Evolutionary conservation across 805 yeast genomes (phyloP).

Genomic region (Saturnispora galanensis): DNA sequence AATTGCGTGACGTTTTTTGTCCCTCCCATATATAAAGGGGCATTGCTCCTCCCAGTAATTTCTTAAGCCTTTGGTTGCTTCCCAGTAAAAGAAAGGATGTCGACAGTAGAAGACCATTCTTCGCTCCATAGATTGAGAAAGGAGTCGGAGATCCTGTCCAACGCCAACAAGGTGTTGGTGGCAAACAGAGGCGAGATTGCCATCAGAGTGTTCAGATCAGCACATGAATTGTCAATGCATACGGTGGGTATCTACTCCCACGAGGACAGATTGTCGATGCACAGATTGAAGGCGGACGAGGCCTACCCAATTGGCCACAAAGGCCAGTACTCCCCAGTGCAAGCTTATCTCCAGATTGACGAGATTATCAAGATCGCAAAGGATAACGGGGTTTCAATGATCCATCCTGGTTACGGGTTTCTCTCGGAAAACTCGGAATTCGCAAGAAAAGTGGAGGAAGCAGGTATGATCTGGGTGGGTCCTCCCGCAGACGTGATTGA

Average conservation of each 20-base stretch:
- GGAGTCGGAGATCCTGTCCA: constrained; percentile 37
- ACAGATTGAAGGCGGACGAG: constrained; percentile 74
- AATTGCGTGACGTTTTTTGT: no score
- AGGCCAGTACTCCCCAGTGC: constrained; percentile 86
- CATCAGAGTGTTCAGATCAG: constrained; percentile 84
- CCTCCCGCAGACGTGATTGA: constrained; percentile 94
- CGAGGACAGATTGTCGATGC: constrained; percentile 81
- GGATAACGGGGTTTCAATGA: constrained; percentile 77
- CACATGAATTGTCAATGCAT: constrained; percentile 67
- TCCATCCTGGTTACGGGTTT: constrained; percentile 96
- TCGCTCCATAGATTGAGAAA: constrained; percentile 29
- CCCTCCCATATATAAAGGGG: no score
- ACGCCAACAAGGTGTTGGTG: constrained; percentile 67
- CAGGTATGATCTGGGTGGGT: constrained; percentile 87
- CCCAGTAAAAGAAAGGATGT: constrained; percentile 11
- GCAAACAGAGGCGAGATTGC: constrained; percentile 99
- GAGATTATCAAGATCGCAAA: constrained; percentile 84
- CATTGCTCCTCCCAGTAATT: no score
- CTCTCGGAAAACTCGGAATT: constrained; percentile 93
- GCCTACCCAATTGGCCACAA: constrained; percentile 77
- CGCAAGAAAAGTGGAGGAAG: constrained; percentile 74
- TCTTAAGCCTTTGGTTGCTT: no score
- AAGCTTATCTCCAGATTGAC: constrained; percentile 78
- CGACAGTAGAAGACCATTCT: constrained; percentile 27
- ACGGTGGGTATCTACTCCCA: constrained; percentile 88